Conservation (phyloP, 805 yeast species). For the Pichia sporocuriosa region DNA sequence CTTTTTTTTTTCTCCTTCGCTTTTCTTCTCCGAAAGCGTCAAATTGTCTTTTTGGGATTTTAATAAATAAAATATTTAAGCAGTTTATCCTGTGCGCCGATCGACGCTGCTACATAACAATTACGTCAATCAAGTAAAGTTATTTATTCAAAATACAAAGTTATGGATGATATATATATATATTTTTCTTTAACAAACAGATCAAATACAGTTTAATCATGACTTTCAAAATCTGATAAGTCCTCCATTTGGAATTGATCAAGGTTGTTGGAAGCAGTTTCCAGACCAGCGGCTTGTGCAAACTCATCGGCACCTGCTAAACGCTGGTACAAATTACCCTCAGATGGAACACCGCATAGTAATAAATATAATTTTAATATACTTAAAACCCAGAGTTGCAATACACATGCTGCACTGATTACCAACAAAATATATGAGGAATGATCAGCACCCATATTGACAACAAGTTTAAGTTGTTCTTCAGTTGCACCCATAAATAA, state of each 20-base stretch:
- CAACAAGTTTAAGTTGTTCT: constrained; percentile 69
- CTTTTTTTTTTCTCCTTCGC: too few relatives aligned
- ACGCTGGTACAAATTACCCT: background rate
- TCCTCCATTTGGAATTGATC: constrained; percentile 10
- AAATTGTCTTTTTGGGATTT: too few relatives aligned
- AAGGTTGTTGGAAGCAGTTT: background rate
- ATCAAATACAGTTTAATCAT: background rate
- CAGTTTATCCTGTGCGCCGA: too few relatives aligned
- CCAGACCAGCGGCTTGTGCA: background rate
- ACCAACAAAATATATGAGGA: constrained; percentile 72
- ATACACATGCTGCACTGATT: constrained; percentile 64
- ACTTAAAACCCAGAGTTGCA: constrained; percentile 60
- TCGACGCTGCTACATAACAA: too few relatives aligned
- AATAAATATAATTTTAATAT: constrained; percentile 52
- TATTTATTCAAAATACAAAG: too few relatives aligned
- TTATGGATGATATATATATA: background rate
- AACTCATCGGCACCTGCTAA: constrained; percentile 1
- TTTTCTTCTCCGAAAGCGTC: too few relatives aligned
- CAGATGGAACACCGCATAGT: constrained; percentile 1
- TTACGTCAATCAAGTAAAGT: too few relatives aligned
- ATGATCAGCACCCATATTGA: constrained; percentile 75
- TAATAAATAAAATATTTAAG: too few relatives aligned
- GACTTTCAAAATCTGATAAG: constrained; percentile 19
- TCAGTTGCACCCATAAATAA: constrained; percentile 91
- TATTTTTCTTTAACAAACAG: background rate